Conservation (phyloP, 1,284 basidiomycete species). For the Ganoderma sinense region DNA sequence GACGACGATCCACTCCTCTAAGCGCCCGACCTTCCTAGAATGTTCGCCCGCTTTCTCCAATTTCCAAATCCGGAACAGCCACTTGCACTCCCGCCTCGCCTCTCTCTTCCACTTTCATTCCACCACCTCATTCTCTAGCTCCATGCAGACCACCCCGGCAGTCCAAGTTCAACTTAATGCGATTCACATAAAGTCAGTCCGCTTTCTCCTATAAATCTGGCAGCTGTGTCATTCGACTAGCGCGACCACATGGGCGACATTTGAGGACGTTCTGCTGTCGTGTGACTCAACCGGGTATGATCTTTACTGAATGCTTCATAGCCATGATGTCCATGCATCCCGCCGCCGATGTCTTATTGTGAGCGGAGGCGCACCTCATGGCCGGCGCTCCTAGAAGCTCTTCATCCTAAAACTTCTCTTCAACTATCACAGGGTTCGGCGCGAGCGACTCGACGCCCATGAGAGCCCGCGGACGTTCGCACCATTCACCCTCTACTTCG, state of each 20-base stretch:
- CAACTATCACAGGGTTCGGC: background rate
- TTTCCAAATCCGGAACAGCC: conserved; percentile 12
- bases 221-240: background rate
- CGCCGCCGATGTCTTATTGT: background rate
- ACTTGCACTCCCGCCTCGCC: conserved; percentile 3
- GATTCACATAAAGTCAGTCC: background rate
- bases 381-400: background rate
- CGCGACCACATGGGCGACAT: background rate
- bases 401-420: background rate
- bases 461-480: conserved; percentile 5
- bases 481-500: background rate
- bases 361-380: background rate
- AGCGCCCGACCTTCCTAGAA: conserved; percentile 25
- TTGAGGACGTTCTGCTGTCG: background rate
- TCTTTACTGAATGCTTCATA: background rate
- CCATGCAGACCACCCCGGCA: background rate
- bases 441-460: background rate
- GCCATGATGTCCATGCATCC: background rate
- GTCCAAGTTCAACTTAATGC: background rate
- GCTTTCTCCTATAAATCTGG: background rate
- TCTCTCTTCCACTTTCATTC: background rate
- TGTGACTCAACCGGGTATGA: background rate
- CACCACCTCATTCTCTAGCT: background rate
- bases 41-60: conserved; percentile 19
- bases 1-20: conserved; percentile 11